phyloP scores from a whole-genome alignment of 306 rosid genomes.

The Cicer arietinum region DNA sequence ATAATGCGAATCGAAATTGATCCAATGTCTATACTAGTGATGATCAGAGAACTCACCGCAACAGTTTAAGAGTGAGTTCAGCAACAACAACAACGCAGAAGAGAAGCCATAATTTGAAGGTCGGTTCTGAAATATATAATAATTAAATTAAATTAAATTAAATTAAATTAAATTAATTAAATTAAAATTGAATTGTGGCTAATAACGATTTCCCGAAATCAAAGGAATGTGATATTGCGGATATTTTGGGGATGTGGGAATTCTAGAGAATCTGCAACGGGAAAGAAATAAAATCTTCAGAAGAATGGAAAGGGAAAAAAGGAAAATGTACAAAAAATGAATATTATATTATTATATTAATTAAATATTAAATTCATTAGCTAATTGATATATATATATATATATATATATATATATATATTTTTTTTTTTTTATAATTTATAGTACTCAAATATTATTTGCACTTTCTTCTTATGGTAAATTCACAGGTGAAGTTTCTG shows the following conservation, averaged over 20 bases:
- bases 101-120: slow-evolving; percentile 47
- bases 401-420: no score
- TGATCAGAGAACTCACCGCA: slow-evolving; percentile 57
- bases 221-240: slow-evolving; percentile 49
- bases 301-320: background rate
- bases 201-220: slow-evolving; percentile 39
- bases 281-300: background rate
- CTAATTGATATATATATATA: no score
- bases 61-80: slow-evolving; percentile 49
- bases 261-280: slow-evolving; percentile 61
- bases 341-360: background rate
- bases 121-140: slow-evolving; percentile 52
- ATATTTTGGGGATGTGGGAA: slow-evolving; percentile 54
- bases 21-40: slow-evolving; percentile 55
- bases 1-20: slow-evolving; percentile 53
- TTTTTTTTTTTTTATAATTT: no score
- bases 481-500: no score
- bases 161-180: background rate
- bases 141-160: background rate
- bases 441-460: background rate
- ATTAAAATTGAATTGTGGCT: background rate
- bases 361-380: no score
- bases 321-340: background rate
- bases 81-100: slow-evolving; percentile 42
- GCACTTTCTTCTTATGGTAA: no score